A percentile compares a stretch with the other conserved stretches of the same genome.
Evolutionary conservation across 805 yeast species (phyloP).

Genomic region (Myxozyma nipponensis): DNA sequence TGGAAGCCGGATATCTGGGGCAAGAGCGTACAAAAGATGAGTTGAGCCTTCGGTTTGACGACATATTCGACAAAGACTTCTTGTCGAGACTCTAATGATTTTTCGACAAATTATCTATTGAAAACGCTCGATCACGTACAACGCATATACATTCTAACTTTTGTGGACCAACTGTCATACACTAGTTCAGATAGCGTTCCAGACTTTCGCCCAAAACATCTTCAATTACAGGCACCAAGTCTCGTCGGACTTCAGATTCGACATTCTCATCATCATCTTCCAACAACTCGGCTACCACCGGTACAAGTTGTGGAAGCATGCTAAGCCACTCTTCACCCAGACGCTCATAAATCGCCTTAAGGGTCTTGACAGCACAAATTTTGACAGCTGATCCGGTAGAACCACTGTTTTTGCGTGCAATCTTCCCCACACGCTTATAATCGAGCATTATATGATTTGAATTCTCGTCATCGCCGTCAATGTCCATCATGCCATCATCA

Average conservation of each 20-base stretch:
- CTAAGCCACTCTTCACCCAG: constrained; percentile 94
- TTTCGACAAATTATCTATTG: background rate
- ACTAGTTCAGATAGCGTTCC: constrained; percentile 45
- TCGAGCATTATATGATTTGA: constrained; percentile 5
- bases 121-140: background rate
- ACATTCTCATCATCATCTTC: constrained; percentile 96
- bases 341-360: constrained; percentile 79
- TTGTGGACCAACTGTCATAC: background rate
- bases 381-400: constrained; percentile 37
- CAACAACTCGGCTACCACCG: constrained; percentile 87
- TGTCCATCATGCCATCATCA: constrained; percentile 3
- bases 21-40: constrained; percentile 27
- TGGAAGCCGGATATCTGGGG: constrained; percentile 14
- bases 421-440: constrained; percentile 14
- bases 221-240: constrained; percentile 86
- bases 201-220: constrained; percentile 91
- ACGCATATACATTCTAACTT: background rate
- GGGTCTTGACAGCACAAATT: constrained; percentile 73
- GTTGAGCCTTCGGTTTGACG: constrained; percentile 10
- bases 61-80: constrained; percentile 8
- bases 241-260: constrained; percentile 84
- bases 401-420: constrained; percentile 15
- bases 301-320: constrained; percentile 89
- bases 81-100: background rate
- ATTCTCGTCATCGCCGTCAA: constrained; percentile 2